Evolutionary conservation across 2,329 filamentous ascomycete genomes (phyloP).

Genomic region (Aspergillus pseudoviridinutans): DNA sequence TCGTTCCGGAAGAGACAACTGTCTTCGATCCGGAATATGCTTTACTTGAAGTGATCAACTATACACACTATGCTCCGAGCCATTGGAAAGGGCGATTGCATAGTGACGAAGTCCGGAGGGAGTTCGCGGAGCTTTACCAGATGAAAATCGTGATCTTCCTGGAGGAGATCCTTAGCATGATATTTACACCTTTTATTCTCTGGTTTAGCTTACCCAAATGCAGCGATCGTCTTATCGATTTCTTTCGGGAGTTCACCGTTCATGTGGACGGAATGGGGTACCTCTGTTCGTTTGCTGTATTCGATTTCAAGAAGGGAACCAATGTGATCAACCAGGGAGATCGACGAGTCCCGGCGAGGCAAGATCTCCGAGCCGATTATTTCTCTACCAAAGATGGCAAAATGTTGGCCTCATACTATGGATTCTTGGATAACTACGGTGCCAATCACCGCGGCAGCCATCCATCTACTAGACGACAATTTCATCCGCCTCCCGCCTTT

Average conservation of each 20-base stretch:
- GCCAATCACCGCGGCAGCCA: constrained; percentile 66
- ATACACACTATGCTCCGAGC: constrained; percentile 84
- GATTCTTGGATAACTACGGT: constrained; percentile 89
- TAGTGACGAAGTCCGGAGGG: constrained; percentile 84
- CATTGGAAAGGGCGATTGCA: constrained; percentile 90
- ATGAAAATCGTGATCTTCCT: constrained; percentile 87
- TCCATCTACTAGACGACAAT: constrained; percentile 46
- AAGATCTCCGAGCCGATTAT: constrained; percentile 84
- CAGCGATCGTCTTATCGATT: constrained; percentile 91
- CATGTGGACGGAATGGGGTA: constrained; percentile 95
- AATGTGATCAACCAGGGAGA: constrained; percentile 48
- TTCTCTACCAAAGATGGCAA: constrained; percentile 95
- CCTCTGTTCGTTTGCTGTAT: constrained; percentile 95
- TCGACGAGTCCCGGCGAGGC: constrained; percentile 29
- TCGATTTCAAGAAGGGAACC: constrained; percentile 86
- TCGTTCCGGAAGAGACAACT: constrained; percentile 79
- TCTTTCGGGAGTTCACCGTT: constrained; percentile 96
- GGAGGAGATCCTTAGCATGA: constrained; percentile 87
- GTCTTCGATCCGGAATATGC: constrained; percentile 92
- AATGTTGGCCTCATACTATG: constrained; percentile 95
- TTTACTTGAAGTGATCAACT: constrained; percentile 82
- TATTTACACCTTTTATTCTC: constrained; percentile 85
- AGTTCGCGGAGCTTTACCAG: constrained; percentile 88
- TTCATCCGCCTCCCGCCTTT: constrained; percentile 72
- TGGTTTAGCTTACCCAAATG: constrained; percentile 82